Base-by-base conservation (phyloP, 2,329 filamentous ascomycete species). In the Sclerotinia borealis region DNA sequence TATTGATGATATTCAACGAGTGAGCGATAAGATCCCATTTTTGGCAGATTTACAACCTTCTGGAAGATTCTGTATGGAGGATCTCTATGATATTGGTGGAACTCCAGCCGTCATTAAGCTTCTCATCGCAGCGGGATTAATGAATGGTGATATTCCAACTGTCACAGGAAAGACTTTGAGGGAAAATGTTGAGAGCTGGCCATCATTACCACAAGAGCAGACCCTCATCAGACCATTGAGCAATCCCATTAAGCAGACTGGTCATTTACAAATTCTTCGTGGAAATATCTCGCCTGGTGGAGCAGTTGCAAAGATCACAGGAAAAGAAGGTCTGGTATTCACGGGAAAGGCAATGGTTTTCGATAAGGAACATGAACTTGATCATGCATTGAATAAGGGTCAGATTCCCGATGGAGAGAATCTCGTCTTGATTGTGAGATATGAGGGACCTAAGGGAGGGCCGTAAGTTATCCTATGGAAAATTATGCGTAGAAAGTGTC, bases 231-330 rank as follows among this genome's bases (percentile, higher is more conserved):
- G 89, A 7, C 86, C 90, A 0, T 80, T 97, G 10, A 80, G 83
- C 65, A 85, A 87, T 69, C 89, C 89, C 11, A 89, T 92, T 80
- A 97, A 97, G 76, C 69, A 81, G 1, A 91, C 87, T 0, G 93
- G 93, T 49, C 93, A 98, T 75, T 83, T 98, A 65, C 92, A 93
- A 76, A 90, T 98, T 65, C 83, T 98, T 4, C 84, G 85, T 65
- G 93, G 93, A 25, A 96, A 96, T 75, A 83, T 97, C 37, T 91
- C 93, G 3, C 93, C 93, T 1, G 89, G 87, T 13, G 93, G 93
- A 39, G 90, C 93, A 1, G 93, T 98, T 1, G 93, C 92, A 65
- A 98, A 98, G 77, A 97, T 98, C 76, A 97, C 93, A 0, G 93
- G 93, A 41, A 97, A 97, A 75, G 93, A 98, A 76, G 93, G 93